Conservation (phyloP, 2,329 filamentous ascomycete genomes). For the Aureobasidium sp. region DNA sequence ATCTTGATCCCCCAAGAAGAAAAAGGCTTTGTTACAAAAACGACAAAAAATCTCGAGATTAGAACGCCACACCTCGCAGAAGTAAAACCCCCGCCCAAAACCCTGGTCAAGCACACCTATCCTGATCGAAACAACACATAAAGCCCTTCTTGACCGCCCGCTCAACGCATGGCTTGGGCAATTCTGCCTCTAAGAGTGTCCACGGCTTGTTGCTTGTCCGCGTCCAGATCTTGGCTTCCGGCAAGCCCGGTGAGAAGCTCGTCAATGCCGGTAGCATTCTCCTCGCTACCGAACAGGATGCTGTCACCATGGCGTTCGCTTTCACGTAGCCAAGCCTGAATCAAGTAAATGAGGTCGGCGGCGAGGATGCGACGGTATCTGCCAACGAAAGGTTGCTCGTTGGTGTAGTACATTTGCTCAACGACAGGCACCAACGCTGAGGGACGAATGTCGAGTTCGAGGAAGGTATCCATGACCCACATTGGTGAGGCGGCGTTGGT, state of each 20-base stretch:
- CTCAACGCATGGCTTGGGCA: slow-evolving; percentile 9
- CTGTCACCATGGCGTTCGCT: slow-evolving; percentile 48
- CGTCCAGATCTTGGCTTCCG: slow-evolving; percentile 22
- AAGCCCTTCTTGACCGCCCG: not conserved
- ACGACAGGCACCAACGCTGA: slow-evolving; percentile 57
- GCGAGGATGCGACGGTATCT: slow-evolving; percentile 51
- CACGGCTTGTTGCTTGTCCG: not conserved
- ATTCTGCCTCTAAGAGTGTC: slow-evolving; percentile 9
- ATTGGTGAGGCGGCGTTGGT: slow-evolving; percentile 41
- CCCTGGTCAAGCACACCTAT: not conserved
- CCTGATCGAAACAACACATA: not conserved
- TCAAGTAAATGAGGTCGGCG: slow-evolving; percentile 55
- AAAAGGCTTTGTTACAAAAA: not conserved
- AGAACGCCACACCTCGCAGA: not conserved
- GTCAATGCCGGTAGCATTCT: slow-evolving; percentile 43
- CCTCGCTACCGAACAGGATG: slow-evolving; percentile 53
- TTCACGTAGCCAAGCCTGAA: slow-evolving; percentile 54
- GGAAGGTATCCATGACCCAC: slow-evolving; percentile 60
- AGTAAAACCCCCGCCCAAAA: not conserved
- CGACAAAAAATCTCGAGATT: not conserved
- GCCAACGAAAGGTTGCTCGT: slow-evolving; percentile 56
- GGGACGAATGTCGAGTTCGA: slow-evolving; percentile 55
- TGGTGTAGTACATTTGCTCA: slow-evolving; percentile 60
- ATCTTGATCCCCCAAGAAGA: not conserved
- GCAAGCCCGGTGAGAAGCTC: slow-evolving; percentile 24